Percentiles rank a stretch among this genome's conserved stretches.
phyloP scores from a whole-genome alignment of 805 yeast genomes.

The Grigorovia jiainica region DNA sequence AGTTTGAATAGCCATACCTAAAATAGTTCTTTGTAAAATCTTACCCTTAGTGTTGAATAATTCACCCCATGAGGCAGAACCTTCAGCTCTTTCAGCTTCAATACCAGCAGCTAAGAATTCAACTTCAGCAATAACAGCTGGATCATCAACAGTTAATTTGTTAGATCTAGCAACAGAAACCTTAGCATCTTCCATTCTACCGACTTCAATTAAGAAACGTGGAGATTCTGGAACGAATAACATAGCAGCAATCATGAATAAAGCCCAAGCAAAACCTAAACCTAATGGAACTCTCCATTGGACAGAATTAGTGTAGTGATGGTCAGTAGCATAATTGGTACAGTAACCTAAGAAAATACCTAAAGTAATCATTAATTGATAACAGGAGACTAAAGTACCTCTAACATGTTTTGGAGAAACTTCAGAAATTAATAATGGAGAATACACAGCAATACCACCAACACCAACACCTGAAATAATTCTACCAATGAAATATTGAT shows the following conservation, averaged over 20 bases:
- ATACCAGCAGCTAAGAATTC: conserved; percentile 51
- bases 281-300: conserved; percentile 74
- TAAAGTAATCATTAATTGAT: conserved; percentile 59
- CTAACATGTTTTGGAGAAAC: conserved; percentile 61
- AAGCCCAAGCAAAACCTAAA: conserved; percentile 41
- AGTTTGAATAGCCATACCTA: conserved; percentile 50
- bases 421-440: conserved; percentile 65
- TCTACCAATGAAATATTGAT: too few species aligned
- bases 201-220: conserved; percentile 50
- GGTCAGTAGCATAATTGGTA: too few species aligned
- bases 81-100: conserved; percentile 52
- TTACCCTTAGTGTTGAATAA: conserved; percentile 60
- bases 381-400: too few species aligned
- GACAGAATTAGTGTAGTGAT: conserved; percentile 47
- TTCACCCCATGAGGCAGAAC: conserved; percentile 58
- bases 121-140: conserved; percentile 47
- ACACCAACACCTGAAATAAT: conserved; percentile 64
- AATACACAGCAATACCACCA: conserved; percentile 68
- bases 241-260: conserved; percentile 31
- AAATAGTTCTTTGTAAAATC: conserved; percentile 36
- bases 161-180: conserved; percentile 48
- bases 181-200: conserved; percentile 53
- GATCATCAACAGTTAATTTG: conserved; percentile 41
- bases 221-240: conserved; percentile 65
- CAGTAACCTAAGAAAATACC: too few species aligned